phyloP scores from a whole-genome alignment of 371 early-diverging fungal genomes.

The Basidiobolus heterosporus region DNA sequence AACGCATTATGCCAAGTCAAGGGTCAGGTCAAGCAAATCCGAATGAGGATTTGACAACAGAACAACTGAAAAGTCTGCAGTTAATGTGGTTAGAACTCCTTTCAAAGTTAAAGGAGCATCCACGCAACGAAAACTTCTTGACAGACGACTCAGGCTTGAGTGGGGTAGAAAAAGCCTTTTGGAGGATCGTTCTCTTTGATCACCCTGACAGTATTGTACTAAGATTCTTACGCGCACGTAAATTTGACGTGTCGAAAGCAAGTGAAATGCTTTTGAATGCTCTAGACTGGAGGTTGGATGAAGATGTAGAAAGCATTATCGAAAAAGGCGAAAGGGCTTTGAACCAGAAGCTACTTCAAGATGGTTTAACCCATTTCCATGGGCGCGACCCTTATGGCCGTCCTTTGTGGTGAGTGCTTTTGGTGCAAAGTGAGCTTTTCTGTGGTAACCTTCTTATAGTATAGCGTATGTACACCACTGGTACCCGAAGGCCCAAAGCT shows the following conservation, averaged over 20 bases:
- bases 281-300: slow-evolving; percentile 42
- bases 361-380: slow-evolving; percentile 36
- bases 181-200: slow-evolving; percentile 34
- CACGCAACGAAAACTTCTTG: too few species aligned
- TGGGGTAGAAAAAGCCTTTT: slow-evolving; percentile 7
- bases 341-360: slow-evolving; percentile 23
- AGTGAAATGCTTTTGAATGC: slow-evolving; percentile 38
- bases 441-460: slow-evolving; percentile 10
- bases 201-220: slow-evolving; percentile 47
- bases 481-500: slow-evolving; percentile 30
- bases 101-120: too few species aligned
- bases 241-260: slow-evolving; percentile 52
- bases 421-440: slow-evolving; percentile 2
- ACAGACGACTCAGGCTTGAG: too few species aligned
- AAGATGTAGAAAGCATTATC: slow-evolving; percentile 34
- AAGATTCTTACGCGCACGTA: slow-evolving; percentile 61
- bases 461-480: slow-evolving; percentile 42
- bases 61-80: too few species aligned
- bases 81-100: too few species aligned
- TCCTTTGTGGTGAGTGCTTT: slow-evolving; percentile 35
- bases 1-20: too few species aligned
- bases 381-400: slow-evolving; percentile 34
- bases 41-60: too few species aligned
- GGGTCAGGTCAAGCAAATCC: too few species aligned
- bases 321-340: slow-evolving; percentile 29